Conservation (phyloP, 2,329 filamentous ascomycete genomes). For the Epichloe typhina region DNA sequence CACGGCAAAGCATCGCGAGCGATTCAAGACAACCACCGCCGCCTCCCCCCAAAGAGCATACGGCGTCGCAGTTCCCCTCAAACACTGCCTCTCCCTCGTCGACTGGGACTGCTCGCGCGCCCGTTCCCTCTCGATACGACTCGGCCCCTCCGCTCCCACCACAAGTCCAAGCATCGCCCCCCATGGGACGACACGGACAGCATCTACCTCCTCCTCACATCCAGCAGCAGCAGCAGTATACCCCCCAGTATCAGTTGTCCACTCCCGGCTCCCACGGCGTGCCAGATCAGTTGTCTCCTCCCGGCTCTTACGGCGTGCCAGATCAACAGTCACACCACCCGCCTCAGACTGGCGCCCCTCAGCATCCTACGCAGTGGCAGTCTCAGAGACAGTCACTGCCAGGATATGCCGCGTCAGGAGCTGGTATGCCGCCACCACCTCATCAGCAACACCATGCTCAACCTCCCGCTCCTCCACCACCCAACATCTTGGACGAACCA, state of each 20-base stretch:
- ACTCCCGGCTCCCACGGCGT: background rate
- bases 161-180: slow-evolving; percentile 11
- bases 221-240: slow-evolving; percentile 5
- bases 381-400: slow-evolving; percentile 9
- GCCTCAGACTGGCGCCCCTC: slow-evolving; percentile 3
- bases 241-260: background rate
- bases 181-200: slow-evolving; percentile 1
- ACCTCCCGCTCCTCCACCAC: slow-evolving; percentile 23
- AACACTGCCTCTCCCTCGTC: slow-evolving; percentile 15
- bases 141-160: slow-evolving; percentile 32
- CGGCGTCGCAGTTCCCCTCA: slow-evolving; percentile 11
- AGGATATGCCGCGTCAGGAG: slow-evolving; percentile 4
- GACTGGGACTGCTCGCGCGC: slow-evolving; percentile 6
- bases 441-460: slow-evolving; percentile 7
- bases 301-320: background rate
- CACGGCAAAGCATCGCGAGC: slow-evolving; percentile 17
- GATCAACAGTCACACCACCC: slow-evolving; percentile 1
- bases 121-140: slow-evolving; percentile 29
- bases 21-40: slow-evolving; percentile 35
- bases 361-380: slow-evolving; percentile 11
- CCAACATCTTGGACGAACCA: slow-evolving; percentile 44
- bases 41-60: slow-evolving; percentile 31
- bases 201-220: slow-evolving; percentile 8
- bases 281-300: background rate
- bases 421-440: background rate